Conservation (phyloP, 768 basidiomycete genomes). For the Collybiopsis confluens region DNA sequence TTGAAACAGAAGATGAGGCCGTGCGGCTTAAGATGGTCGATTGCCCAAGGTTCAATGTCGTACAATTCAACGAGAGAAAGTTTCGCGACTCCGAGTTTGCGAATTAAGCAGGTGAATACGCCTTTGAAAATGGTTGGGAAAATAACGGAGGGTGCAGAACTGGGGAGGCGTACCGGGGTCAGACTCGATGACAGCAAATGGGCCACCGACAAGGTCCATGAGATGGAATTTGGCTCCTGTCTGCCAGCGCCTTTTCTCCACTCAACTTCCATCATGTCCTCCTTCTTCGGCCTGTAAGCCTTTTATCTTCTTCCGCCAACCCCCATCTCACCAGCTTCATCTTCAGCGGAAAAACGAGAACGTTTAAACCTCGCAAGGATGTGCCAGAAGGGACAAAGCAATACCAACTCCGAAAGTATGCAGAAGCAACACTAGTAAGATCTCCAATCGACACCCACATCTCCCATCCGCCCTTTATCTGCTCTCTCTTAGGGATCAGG, state of each 20-base stretch:
- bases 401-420: slow-evolving; percentile 96
- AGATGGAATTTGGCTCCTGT: too few species aligned
- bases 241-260: too few species aligned
- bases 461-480: background rate
- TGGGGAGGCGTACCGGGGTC: slow-evolving; percentile 35
- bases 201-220: slow-evolving; percentile 53
- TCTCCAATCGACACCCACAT: background rate
- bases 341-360: slow-evolving; percentile 85
- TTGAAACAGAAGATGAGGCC: slow-evolving; percentile 64
- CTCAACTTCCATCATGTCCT: slow-evolving; percentile 50
- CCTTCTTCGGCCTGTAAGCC: slow-evolving; percentile 85
- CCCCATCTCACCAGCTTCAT: too few species aligned
- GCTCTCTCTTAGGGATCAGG: slow-evolving; percentile 73
- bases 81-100: slow-evolving; percentile 46
- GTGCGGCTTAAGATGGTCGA: slow-evolving; percentile 53
- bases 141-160: background rate
- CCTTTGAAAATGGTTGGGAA: slow-evolving; percentile 23
- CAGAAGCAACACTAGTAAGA: slow-evolving; percentile 84
- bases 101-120: slow-evolving; percentile 56
- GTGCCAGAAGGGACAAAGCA: slow-evolving; percentile 96
- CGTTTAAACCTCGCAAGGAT: slow-evolving; percentile 95
- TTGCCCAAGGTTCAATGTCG: slow-evolving; percentile 59
- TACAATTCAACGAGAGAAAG: slow-evolving; percentile 57
- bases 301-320: too few species aligned
- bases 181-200: slow-evolving; percentile 60